Percentiles rank a stretch among this genome's conserved stretches.
Conservation (phyloP, 2,329 filamentous ascomycete genomes). For the Hypoxylon sp. region DNA sequence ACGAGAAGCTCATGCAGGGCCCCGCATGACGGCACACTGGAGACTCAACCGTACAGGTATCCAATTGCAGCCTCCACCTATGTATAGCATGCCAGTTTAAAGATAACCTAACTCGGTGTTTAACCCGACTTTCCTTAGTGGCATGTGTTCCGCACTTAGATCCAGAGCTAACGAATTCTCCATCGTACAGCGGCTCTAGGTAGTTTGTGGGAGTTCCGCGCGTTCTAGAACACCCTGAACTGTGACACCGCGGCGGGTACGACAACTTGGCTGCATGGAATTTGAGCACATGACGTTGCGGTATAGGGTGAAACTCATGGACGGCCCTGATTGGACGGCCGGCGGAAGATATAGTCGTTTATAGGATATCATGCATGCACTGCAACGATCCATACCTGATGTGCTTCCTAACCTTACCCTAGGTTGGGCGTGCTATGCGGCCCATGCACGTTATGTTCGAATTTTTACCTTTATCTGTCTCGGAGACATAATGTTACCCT, state of each 20-base stretch:
- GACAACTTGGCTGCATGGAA: slow-evolving; percentile 16
- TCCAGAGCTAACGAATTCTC: not conserved
- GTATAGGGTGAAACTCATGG: not conserved
- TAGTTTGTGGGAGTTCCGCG: not conserved
- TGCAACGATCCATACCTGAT: not conserved
- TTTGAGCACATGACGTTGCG: slow-evolving; percentile 17
- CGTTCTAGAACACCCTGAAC: not conserved
- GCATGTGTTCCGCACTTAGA: not conserved
- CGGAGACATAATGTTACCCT: not conserved
- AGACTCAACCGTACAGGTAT: slow-evolving; percentile 3
- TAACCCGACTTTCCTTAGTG: not conserved
- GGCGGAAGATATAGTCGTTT: not conserved
- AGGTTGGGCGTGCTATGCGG: not conserved
- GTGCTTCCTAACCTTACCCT: not conserved
- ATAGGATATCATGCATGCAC: not conserved
- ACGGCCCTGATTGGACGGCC: slow-evolving; percentile 8
- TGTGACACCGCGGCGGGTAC: not conserved
- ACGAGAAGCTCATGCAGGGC: slow-evolving; percentile 15
- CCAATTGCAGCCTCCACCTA: slow-evolving; percentile 11
- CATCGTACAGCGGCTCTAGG: not conserved
- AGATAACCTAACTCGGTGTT: not conserved
- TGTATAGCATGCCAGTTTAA: not conserved
- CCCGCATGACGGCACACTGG: slow-evolving; percentile 12
- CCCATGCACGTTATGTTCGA: not conserved
- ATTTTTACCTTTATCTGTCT: not conserved